A percentile compares a stretch with the other conserved stretches of the same genome.
phyloP scores from a whole-genome alignment of 805 yeast genomes.

The Saturnispora bothae region DNA sequence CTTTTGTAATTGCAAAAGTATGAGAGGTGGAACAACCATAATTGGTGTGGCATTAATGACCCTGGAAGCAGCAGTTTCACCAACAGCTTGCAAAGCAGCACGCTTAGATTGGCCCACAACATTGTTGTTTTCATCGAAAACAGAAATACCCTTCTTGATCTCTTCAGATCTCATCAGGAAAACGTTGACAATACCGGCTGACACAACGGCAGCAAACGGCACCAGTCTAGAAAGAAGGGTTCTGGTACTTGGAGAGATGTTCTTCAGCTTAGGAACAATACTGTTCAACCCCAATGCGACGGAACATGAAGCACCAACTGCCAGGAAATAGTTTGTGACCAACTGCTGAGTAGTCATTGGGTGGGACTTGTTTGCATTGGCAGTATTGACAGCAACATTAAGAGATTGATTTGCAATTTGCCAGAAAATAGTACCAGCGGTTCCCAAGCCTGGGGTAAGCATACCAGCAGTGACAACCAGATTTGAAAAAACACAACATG shows the following conservation, averaged over 20 bases:
- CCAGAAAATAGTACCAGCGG: slow-evolving; percentile 91
- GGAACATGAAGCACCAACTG: slow-evolving; percentile 89
- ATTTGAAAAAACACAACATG: slow-evolving; percentile 87
- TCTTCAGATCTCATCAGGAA: slow-evolving; percentile 95
- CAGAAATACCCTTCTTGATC: slow-evolving; percentile 72
- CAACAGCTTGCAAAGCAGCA: slow-evolving; percentile 91
- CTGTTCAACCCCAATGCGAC: slow-evolving; percentile 92
- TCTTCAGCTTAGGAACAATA: slow-evolving; percentile 74
- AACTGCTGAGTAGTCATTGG: slow-evolving; percentile 76
- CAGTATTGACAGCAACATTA: slow-evolving; percentile 93
- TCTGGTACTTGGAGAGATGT: slow-evolving; percentile 58
- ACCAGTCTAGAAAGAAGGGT: slow-evolving; percentile 75
- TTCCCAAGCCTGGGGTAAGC: slow-evolving; percentile 90
- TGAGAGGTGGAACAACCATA: slow-evolving; percentile 91
- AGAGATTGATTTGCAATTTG: slow-evolving; percentile 95
- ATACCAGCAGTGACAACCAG: slow-evolving; percentile 94
- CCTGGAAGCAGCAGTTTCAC: slow-evolving; percentile 91
- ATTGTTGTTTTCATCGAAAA: slow-evolving; percentile 52
- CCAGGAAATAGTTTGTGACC: slow-evolving; percentile 68
- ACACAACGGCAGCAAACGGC: slow-evolving; percentile 97
- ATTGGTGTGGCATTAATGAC: slow-evolving; percentile 95
- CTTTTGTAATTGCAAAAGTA: slow-evolving; percentile 69
- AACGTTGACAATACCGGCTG: slow-evolving; percentile 95
- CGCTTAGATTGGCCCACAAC: slow-evolving; percentile 64
- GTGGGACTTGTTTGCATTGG: slow-evolving; percentile 92